Conservation (phyloP, 2,329 filamentous ascomycete genomes). For the Botrytis cinerea region DNA sequence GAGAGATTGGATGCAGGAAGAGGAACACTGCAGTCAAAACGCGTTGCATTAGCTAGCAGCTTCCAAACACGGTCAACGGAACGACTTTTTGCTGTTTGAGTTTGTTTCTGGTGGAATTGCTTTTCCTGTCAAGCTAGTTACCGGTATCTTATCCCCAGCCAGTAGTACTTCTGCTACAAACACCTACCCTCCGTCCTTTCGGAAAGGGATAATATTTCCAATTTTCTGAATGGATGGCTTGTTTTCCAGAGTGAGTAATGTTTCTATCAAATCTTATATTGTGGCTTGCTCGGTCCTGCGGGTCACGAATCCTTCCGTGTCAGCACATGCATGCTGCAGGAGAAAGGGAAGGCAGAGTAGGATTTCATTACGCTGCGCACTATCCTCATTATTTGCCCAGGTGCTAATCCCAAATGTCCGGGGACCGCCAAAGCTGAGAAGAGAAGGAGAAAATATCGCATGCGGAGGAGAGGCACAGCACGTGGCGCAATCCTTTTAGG, state of each 20-base stretch:
- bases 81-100: neutral
- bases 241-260: constrained; percentile 12
- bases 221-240: constrained; percentile 1
- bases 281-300: constrained; percentile 27
- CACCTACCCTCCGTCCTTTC: neutral
- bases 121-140: neutral
- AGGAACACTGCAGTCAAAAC: neutral
- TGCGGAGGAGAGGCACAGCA: constrained; percentile 25
- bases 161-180: neutral
- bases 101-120: neutral
- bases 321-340: constrained; percentile 26
- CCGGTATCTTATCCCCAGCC: constrained; percentile 4
- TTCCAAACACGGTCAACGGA: neutral
- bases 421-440: constrained; percentile 16
- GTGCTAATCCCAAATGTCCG: neutral
- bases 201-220: neutral
- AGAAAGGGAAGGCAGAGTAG: constrained; percentile 18
- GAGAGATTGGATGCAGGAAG: constrained; percentile 12
- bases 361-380: constrained; percentile 12
- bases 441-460: constrained; percentile 13
- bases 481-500: constrained; percentile 13
- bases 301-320: constrained; percentile 25
- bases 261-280: constrained; percentile 25
- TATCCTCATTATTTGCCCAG: neutral
- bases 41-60: neutral